Base-by-base conservation (phyloP, 2,329 filamentous ascomycete genomes). In the Talaromyces sp. region DNA sequence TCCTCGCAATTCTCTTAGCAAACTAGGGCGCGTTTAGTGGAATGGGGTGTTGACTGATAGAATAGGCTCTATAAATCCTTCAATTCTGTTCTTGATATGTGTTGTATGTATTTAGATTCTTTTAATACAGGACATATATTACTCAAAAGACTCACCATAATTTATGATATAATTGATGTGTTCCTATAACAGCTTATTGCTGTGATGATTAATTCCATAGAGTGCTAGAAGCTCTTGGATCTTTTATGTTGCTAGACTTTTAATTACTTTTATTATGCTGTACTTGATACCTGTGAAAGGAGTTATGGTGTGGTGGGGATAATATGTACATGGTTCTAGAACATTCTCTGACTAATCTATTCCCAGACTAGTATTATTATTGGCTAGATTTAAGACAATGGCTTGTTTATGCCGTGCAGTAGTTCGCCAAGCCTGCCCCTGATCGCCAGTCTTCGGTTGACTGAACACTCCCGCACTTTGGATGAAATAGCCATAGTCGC, bases 211-310 rank as follows among this genome's bases (percentile, higher is more conserved):
- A 5, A 48, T 48, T 48, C 45, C 45, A 48, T 21, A 48, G 25
- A 48, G 45, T 4, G 45, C 45, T 48, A 48, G 22, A 48, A 48
- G 45, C 45, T 48, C 45, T 48, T 21, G 45, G 13, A 48, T 48
- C 15, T 48, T 48, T 48, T 48, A 11, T 48, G 22, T 48, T n/a
- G 45, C 45, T 33, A 48, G n/a, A 48, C 28, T 48, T 48, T 48
- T 28, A 48, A 48, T 21, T 19, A 48, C 43, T 48, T 48, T 10
- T 21, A 48, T 48, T 21, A 9, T 48, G 28, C 43, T 33, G 22
- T 10, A 33, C 22, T 33, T 40, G n/a, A 48, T 48, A 48, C n/a
- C 28, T 31, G 22, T 28, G 43, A 33, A 48, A 48, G 43, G 22
- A 15, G 43, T 17, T 33, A 21, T 48, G 21, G 39, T 40, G 17